Base-by-base conservation (phyloP, 768 basidiomycete species). In the Calocera cornea region DNA sequence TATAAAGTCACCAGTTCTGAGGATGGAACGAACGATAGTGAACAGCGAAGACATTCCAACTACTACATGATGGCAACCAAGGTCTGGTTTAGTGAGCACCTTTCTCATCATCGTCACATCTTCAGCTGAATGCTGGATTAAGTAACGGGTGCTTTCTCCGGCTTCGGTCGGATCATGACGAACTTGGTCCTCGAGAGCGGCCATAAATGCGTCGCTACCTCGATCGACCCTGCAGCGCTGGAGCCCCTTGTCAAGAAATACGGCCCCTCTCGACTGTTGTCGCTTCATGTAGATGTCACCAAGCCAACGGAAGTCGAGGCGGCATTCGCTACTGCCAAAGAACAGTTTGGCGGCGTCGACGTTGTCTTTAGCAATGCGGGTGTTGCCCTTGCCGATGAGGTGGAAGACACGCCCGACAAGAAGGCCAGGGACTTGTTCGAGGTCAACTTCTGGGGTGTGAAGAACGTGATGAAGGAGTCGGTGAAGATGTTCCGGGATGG, bases 361-460 rank as follows among this genome's bases (percentile, higher is more conserved):
- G 72, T 82, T 64, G 81, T 82, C 5, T 77, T 79, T 68, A 82
- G 78, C 70, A 83, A 82, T 67, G 81, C 81, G 68, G 74, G 68
- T 41, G 70, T 70, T 47, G 73, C 69, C 12, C 66, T 77, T 29
- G 65, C 77, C 17, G 73, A 72, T 19, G 80, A 81, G 69, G 73
- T 77, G 29, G 82, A 83, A 71, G 76, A 73, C n/a, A 74, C 76
- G 67, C 70, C 71, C 2, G 77, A 78, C 10, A 74, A 74, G 2
- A 72, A 69, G 0, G 79, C 77, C 12, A 73, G 77, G 34, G 70
- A 71, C 24, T 22, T 77, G 70, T 81, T 82, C 44, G 81, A 81
- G 64, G 73, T 75, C 44, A 72, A 73, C 49, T 80, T 79, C 67
- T 79, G 78, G 78, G 79, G 78, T 8, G 72, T 75, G 19, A 68